Percentiles rank a stretch among this genome's conserved stretches.
phyloP scores from a whole-genome alignment of 2,329 filamentous ascomycete genomes.

The Fusarium marasasianum region DNA sequence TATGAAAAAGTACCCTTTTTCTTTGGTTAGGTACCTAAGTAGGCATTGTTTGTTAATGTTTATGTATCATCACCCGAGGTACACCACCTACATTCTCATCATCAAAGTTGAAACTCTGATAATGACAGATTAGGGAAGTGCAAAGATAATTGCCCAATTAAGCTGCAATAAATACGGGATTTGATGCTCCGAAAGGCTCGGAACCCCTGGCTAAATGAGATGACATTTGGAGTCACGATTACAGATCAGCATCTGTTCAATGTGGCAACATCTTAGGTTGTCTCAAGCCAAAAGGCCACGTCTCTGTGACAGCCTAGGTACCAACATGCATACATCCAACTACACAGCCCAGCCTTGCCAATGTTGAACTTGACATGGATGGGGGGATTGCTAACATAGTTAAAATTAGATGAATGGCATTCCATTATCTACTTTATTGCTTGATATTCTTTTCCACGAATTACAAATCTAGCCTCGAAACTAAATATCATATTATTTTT shows the following conservation, averaged over 20 bases:
- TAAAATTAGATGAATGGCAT: background rate
- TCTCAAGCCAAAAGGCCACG: constrained; percentile 19
- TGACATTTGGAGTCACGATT: background rate
- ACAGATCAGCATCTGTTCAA: background rate
- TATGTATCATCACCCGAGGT: background rate
- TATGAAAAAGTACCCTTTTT: background rate
- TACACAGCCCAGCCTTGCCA: constrained; percentile 14
- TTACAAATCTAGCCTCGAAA: constrained; percentile 10
- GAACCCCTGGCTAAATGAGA: constrained; percentile 8
- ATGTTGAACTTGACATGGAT: background rate
- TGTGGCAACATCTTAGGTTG: constrained; percentile 26
- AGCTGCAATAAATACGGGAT: constrained; percentile 27
- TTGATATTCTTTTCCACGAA: background rate
- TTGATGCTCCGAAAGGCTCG: constrained; percentile 23
- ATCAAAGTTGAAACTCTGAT: constrained; percentile 1
- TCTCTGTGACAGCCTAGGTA: constrained; percentile 12
- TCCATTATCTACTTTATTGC: constrained; percentile 12
- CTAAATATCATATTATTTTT: background rate
- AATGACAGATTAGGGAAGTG: constrained; percentile 11
- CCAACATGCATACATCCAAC: background rate
- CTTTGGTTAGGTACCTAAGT: background rate
- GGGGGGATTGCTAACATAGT: background rate
- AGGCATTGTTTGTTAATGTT: background rate
- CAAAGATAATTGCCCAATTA: constrained; percentile 27
- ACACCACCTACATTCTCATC: background rate